Percentiles rank a stretch among this genome's conserved stretches.
These are phyloP conservation scores for Metschnikowia koreensis DNA, from an alignment of 805 yeast genomes.

Conservation along the genomic window DNA sequence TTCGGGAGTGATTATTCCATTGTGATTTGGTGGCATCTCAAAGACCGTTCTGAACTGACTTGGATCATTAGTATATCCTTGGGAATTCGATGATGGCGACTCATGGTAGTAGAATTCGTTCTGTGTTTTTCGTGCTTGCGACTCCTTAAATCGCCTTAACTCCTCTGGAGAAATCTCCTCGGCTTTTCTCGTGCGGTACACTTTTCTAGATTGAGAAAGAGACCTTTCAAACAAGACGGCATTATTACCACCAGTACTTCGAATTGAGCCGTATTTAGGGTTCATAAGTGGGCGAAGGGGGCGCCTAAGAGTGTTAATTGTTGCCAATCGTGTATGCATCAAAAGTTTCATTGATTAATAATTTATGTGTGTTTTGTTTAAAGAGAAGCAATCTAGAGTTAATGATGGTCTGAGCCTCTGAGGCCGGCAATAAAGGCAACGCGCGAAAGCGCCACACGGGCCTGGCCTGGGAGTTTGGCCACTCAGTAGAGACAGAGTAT, in stretches of 20 bases:
- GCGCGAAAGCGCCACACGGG: too few relatives aligned
- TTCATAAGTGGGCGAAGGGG: neutral
- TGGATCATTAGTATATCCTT: constrained; percentile 25
- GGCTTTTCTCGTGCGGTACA: constrained; percentile 25
- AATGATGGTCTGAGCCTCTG: too few relatives aligned
- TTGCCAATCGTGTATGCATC: too few relatives aligned
- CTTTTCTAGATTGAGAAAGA: constrained; percentile 1
- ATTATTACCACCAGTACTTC: neutral
- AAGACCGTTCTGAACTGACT: constrained; percentile 33
- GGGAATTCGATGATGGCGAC: constrained; percentile 26
- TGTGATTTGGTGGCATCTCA: constrained; percentile 39
- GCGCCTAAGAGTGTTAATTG: too few relatives aligned
- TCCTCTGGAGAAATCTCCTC: constrained; percentile 39
- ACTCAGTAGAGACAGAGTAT: too few relatives aligned
- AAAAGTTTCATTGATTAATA: too few relatives aligned
- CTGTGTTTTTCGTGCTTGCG: constrained; percentile 9
- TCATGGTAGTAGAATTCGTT: constrained; percentile 26
- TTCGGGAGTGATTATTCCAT: constrained; percentile 50
- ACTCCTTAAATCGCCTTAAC: constrained; percentile 22
- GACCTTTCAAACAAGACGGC: neutral
- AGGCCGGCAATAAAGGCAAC: too few relatives aligned
- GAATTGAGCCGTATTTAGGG: neutral
- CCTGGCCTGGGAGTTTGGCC: too few relatives aligned
- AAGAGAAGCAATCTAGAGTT: too few relatives aligned
- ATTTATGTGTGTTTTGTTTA: too few relatives aligned